Base-by-base conservation (phyloP, 1,284 basidiomycete genomes). In the Melampsora larici-populina region DNA sequence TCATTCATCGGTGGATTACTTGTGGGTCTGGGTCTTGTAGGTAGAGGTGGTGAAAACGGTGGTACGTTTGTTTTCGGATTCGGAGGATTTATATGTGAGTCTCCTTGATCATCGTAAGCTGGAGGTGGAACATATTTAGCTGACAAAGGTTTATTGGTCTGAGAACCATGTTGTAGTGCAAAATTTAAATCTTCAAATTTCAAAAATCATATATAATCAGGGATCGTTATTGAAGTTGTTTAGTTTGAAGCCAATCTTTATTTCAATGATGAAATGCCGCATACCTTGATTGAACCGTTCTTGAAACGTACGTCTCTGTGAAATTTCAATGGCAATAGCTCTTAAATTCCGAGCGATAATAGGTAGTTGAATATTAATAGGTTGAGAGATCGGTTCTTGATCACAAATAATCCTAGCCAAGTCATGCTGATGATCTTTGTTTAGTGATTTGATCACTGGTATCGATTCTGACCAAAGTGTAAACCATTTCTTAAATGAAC, bases 401-500 rank as follows among this genome's bases (percentile, higher is more conserved):
- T 75, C 72, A 31, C 72, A 75, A 58, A 75, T 75, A n/a, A 75
- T 75, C 46, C 72, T 67, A 11, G 72, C 72, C 29, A 75, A 49
- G 43, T 75, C 72, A 55, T 75, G 72, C 40, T 49, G 55, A 15
- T 64, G 24, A 49, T 75, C 72, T 24, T n/a, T 31, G 33, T 40
- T 36, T 33, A 75, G 63, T 2, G 48, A 48, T 65, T 75, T 66
- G 33, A 75, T 75, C 64, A 66, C 48, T 17, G 72, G 72, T 2
- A 67, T 64, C 67, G 26, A 55, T 75, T 67, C 49, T 21, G 72
- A 75, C 72, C 72, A 75, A 31, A 75, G 55, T 8, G 64, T 6
- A 24, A 75, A 75, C 72, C 72, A 75, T 49, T 75, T 75, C 5
- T 64, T 60, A 75, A 75, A 75, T n/a, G 72, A 66, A n/a, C 49